Evolutionary conservation across 2,329 filamentous ascomycete genomes (phyloP), one percentile per base, ranked within the genome.

Genomic region (Talaromyces sp.): DNA sequence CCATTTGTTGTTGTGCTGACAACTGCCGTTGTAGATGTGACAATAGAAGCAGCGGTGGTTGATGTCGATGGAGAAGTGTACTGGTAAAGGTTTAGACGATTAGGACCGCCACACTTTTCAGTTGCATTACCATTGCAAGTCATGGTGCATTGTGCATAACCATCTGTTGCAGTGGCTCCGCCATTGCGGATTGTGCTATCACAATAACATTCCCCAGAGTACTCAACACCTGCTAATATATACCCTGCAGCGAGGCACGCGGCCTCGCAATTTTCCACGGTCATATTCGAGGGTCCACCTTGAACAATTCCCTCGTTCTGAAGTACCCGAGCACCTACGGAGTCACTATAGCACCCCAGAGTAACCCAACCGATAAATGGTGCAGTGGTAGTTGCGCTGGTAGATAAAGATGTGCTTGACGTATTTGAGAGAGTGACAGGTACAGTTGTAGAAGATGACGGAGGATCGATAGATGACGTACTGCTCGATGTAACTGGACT

Each of bases 131-230:
- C 56, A 43, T 39, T 39, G n/a, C 56, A 59, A 24, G 56, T 22
- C 56, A 59, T 59, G 39, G 35, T 59, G 33, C 56, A 59, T 52
- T 52, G 49, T n/a, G 49, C 49, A 43, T 43, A 24, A n/a, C 35
- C 56, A 41, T 59, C 56, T 6, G 33, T 24, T 37, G 35, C 35
- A 24, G 35, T 59, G n/a, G 39, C 39, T 22, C 35, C 35, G 33
- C 33, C 56, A 39, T 43, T 43, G 16, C 31, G 56, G 7, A 59
- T 7, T 39, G 8, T 39, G 24, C 24, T 59, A 33, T 59, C 56
- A 13, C 56, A 59, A 3, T 52, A 52, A 31, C 49, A 52, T 19
- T 52, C 49, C 4, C 6, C 24, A 10, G 49, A 52, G 49, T 52
- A 52, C 24, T 52, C 49, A 52, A 52, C 49, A n/a, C 49, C 49